Base-by-base conservation (phyloP, 306 rosid species). In the Quillaja saponaria region DNA sequence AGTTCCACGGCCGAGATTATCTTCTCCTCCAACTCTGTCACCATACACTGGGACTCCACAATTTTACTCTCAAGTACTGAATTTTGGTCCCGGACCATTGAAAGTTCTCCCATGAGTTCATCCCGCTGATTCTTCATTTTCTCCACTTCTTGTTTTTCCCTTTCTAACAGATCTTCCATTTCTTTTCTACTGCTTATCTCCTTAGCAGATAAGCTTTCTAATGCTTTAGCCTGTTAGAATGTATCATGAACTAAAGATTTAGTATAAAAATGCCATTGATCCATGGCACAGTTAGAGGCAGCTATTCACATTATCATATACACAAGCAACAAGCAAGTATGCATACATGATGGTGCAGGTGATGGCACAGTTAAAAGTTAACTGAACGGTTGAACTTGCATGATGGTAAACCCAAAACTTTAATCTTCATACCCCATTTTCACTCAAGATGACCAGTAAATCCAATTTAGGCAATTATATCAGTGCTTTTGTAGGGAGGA, bases 11-110 rank as follows among this genome's bases (percentile, higher is more conserved):
- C 96, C 65, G 85, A 75, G 52, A 92, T 19, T 53, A 89, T 76
- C 73, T 84, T 92, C 84, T 82, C 90, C 76, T 92, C 98, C 76
- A 89, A 80, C 78, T 84, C 94, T 68, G 78, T 34, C 51, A 19
- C 86, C 0, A 15, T 42, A 57, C 64, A 34, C 42, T 76, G 79
- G 49, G 84, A 79, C 68, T 84, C 86, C 42, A 57, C 71, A 62
- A 84, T 16, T 80, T 74, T 78, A 62, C 66, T 58, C 54, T 52
- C 77, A 19, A 86, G 85, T 9, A 42, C 53, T 55, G 72, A 79
- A 65, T 72, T 88, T 63, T 84, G 83, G 48, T 76, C 78, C 71
- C 58, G 68, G 64, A 81, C 79, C 64, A 45, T 72, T 46, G 49
- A 63, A 52, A 88, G 69, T 65, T 86, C 84, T 74, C 56, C 33